phyloP scores from a whole-genome alignment of 345 rosid genomes.

The Brassica carinata region DNA sequence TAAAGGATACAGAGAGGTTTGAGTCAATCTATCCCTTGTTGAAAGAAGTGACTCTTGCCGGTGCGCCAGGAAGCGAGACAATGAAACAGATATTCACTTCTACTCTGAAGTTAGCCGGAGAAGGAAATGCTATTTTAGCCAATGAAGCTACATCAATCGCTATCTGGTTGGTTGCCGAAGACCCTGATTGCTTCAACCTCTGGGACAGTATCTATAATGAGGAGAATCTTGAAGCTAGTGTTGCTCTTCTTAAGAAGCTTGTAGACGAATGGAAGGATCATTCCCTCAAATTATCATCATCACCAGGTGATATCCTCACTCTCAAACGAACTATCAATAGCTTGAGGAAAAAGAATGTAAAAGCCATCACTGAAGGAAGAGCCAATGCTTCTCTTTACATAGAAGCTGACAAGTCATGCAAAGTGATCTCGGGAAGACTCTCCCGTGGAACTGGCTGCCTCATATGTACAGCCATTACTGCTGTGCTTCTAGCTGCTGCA shows the following conservation, averaged over 20 bases:
- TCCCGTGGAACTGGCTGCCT: constrained; percentile 54
- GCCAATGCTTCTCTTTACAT: constrained; percentile 43
- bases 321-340: background rate
- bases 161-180: background rate
- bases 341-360: constrained; percentile 52
- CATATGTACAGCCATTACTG: constrained; percentile 49
- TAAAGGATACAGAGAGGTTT: constrained; percentile 5
- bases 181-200: background rate
- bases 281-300: background rate
- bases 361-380: constrained; percentile 46
- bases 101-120: background rate
- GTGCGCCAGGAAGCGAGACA: background rate
- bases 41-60: background rate
- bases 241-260: background rate
- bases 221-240: background rate
- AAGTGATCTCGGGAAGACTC: constrained; percentile 48
- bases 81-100: background rate
- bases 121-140: background rate
- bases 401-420: constrained; percentile 65
- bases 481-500: constrained; percentile 48
- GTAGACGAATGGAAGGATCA: background rate
- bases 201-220: background rate
- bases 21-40: background rate
- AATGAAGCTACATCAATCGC: background rate
- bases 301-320: background rate